phyloP scores from a whole-genome alignment of 2,329 filamentous ascomycete species.

The Aspergillus sp. region DNA sequence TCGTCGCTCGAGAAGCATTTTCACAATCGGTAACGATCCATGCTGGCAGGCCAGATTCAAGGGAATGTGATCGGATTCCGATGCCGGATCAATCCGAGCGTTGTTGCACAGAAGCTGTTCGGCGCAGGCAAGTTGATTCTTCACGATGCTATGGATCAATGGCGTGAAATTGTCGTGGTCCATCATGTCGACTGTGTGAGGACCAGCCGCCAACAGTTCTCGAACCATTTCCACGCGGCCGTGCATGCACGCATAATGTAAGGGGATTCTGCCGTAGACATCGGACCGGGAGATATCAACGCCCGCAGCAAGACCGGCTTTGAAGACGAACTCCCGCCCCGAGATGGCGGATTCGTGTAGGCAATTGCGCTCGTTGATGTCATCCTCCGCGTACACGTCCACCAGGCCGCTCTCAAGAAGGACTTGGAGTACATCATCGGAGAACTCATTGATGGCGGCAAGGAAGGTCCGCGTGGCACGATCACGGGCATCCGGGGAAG shows the following conservation, averaged over 20 bases:
- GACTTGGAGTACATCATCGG: constrained; percentile 69
- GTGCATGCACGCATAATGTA: constrained; percentile 97
- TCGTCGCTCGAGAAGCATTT: constrained; percentile 75
- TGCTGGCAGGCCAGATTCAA: constrained; percentile 94
- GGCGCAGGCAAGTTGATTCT: constrained; percentile 77
- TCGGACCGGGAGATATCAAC: constrained; percentile 80
- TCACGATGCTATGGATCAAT: constrained; percentile 90
- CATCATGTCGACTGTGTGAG: constrained; percentile 76
- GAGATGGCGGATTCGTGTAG: constrained; percentile 96
- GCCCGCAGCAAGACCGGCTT: constrained; percentile 68
- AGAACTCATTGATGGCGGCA: constrained; percentile 81
- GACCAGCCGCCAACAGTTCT: constrained; percentile 65
- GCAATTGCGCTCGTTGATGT: constrained; percentile 96
- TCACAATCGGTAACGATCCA: constrained; percentile 79
- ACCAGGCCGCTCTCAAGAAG: constrained; percentile 79
- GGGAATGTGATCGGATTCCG: constrained; percentile 88
- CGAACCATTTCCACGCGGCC: constrained; percentile 82
- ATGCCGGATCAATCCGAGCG: constrained; percentile 80
- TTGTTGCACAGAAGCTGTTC: constrained; percentile 71
- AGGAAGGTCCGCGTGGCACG: constrained; percentile 87
- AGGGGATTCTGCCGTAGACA: constrained; percentile 87
- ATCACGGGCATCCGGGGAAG: constrained; percentile 63
- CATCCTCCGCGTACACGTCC: constrained; percentile 89
- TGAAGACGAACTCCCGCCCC: constrained; percentile 74
- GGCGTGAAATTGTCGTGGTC: constrained; percentile 98